Conservation (phyloP, 805 yeast species). For the Saccharomycopsis babjevae region DNA sequence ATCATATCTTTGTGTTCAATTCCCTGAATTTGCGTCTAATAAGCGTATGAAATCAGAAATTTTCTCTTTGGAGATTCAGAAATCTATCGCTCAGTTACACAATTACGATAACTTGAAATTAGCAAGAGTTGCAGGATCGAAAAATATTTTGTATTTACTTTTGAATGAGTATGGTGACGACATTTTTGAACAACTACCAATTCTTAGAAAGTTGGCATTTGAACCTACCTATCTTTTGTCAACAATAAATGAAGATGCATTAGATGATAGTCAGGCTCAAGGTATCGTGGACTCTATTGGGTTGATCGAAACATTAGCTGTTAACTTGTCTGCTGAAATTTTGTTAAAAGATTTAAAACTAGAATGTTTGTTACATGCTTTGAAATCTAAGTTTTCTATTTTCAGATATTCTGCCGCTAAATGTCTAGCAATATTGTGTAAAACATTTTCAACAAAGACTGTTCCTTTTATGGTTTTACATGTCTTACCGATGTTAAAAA, state of each 20-base stretch:
- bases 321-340: slow-evolving; percentile 42
- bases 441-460: slow-evolving; percentile 54
- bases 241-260: slow-evolving; percentile 19
- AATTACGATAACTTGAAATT: slow-evolving; percentile 10
- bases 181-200: slow-evolving; percentile 55
- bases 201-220: slow-evolving; percentile 52
- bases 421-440: slow-evolving; percentile 73
- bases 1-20: slow-evolving; percentile 91
- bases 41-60: slow-evolving; percentile 23
- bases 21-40: slow-evolving; percentile 79
- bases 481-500: slow-evolving; percentile 70
- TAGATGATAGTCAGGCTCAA: slow-evolving; percentile 49
- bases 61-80: slow-evolving; percentile 16
- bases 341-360: slow-evolving; percentile 41
- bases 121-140: slow-evolving; percentile 76
- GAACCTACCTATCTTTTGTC: slow-evolving; percentile 42
- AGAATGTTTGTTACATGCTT: slow-evolving; percentile 39
- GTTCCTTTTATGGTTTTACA: slow-evolving; percentile 72
- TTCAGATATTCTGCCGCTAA: slow-evolving; percentile 85
- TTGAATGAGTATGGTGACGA: slow-evolving; percentile 41
- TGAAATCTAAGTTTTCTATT: slow-evolving; percentile 68
- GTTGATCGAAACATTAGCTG: slow-evolving; percentile 62
- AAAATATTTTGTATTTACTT: slow-evolving; percentile 53
- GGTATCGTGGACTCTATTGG: slow-evolving; percentile 79
- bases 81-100: slow-evolving; percentile 14